A percentile compares a stretch with the other conserved stretches of the same genome.
These are phyloP conservation scores for Acer saccharum DNA, from an alignment of 345 rosid species.

Conservation along the genomic window DNA sequence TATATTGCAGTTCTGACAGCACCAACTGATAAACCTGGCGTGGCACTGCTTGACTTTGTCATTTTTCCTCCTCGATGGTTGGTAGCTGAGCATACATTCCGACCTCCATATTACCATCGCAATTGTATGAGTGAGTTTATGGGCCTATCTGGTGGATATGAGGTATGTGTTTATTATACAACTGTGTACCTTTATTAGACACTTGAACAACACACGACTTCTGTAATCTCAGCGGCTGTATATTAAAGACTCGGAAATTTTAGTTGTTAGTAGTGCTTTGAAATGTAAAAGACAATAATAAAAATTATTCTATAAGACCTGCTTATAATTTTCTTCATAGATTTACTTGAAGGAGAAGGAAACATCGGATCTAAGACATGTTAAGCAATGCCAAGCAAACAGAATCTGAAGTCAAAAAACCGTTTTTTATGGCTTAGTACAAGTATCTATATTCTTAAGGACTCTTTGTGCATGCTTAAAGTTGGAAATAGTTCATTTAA, in stretches of 20 bases:
- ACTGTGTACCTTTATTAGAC: not conserved
- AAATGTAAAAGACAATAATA: not conserved
- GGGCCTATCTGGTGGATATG: constrained; percentile 95
- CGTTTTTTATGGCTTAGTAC: not conserved
- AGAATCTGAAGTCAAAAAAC: not conserved
- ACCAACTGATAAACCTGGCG: constrained; percentile 95
- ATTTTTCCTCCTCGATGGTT: constrained; percentile 96
- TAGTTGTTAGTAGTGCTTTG: not conserved
- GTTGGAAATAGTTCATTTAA: not conserved
- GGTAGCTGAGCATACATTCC: constrained; percentile 96
- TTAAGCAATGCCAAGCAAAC: not conserved
- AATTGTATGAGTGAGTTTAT: constrained; percentile 99
- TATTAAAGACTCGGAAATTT: not conserved
- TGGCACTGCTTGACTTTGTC: constrained; percentile 95
- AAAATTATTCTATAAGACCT: not conserved
- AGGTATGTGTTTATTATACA: constrained; percentile 44
- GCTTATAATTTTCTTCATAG: not conserved
- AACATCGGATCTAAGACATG: not conserved
- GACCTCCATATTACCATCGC: constrained; percentile 96
- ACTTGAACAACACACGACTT: not conserved
- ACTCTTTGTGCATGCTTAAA: not conserved
- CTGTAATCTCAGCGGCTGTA: not conserved
- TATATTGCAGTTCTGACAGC: constrained; percentile 83
- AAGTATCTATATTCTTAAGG: not conserved
- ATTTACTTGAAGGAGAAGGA: not conserved